Conservation (phyloP, 2,329 filamentous ascomycete species). For the Lomentospora prolificans region DNA sequence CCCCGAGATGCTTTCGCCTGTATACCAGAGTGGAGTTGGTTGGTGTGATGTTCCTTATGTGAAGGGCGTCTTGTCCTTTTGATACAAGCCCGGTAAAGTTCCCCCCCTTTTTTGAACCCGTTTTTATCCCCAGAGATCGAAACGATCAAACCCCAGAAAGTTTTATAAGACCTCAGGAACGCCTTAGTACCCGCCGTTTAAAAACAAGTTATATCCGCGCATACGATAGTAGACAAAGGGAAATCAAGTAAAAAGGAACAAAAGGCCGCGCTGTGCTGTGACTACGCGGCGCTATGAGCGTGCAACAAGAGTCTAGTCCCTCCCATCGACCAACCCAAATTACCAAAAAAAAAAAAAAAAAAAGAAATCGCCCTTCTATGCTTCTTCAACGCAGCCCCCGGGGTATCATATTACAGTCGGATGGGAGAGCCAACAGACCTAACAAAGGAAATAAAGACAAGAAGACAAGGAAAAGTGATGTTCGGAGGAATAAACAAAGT, state of each 20-base stretch:
- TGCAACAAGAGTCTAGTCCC: background rate
- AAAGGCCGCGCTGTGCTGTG: background rate
- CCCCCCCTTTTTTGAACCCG: background rate
- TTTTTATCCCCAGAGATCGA: background rate
- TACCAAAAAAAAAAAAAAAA: background rate
- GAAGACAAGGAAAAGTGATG: background rate
- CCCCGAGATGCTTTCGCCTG: background rate
- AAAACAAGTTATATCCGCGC: no score
- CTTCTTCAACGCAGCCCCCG: background rate
- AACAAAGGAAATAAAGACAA: background rate
- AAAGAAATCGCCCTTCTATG: conserved; percentile 1
- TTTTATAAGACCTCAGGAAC: no score
- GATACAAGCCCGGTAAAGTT: background rate
- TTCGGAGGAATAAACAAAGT: background rate
- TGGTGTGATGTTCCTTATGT: background rate
- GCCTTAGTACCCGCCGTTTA: no score
- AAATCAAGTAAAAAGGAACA: background rate
- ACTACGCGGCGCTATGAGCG: background rate
- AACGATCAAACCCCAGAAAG: background rate
- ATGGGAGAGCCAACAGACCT: conserved; percentile 5
- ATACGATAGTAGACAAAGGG: background rate
- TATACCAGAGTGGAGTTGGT: background rate
- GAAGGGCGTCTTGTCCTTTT: background rate
- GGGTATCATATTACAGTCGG: conserved; percentile 9
- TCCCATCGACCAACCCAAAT: conserved; percentile 8